Percentiles rank a stretch among this genome's conserved stretches.
phyloP scores from a whole-genome alignment of 2,329 filamentous ascomycete genomes.

The Botryosphaeria dothidea region DNA sequence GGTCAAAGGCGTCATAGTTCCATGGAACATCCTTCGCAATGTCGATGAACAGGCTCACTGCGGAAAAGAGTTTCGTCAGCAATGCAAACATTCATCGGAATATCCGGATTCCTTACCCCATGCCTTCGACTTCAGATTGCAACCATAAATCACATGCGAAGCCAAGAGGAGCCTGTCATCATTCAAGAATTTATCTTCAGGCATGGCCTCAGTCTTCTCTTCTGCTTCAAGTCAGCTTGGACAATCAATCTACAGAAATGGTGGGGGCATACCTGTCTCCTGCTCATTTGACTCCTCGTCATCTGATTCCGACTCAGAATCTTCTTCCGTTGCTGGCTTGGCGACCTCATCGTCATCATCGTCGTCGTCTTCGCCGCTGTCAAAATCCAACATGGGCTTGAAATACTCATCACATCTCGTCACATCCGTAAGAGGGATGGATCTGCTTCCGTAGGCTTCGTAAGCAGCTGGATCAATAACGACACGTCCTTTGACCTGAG shows the following conservation, averaged over 20 bases:
- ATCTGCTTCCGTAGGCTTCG: not conserved
- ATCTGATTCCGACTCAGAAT: not conserved
- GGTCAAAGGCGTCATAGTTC: slow-evolving; percentile 33
- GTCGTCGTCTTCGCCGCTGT: not conserved
- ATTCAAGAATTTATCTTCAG: slow-evolving; percentile 9
- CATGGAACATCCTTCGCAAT: slow-evolving; percentile 29
- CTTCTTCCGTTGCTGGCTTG: not conserved
- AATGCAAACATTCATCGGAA: rapidly evolving
- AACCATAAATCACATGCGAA: slow-evolving; percentile 30
- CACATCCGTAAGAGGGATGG: not conserved
- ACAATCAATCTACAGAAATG: not conserved
- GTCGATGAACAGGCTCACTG: slow-evolving; percentile 23
- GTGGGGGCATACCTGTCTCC: not conserved
- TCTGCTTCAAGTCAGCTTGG: not conserved
- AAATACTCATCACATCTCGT: not conserved
- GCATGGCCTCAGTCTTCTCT: not conserved
- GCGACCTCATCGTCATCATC: not conserved
- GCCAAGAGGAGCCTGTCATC: slow-evolving; percentile 27
- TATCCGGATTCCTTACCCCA: slow-evolving; percentile 26
- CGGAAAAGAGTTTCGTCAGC: not conserved
- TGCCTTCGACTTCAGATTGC: slow-evolving; percentile 33
- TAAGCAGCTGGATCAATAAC: slow-evolving; percentile 47
- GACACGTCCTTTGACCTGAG: slow-evolving; percentile 49
- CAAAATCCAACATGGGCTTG: not conserved
- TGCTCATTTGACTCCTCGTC: not conserved